These are phyloP conservation scores for Kodamaea leandrae DNA, from an alignment of 805 yeast species.

Conservation along the genomic window DNA sequence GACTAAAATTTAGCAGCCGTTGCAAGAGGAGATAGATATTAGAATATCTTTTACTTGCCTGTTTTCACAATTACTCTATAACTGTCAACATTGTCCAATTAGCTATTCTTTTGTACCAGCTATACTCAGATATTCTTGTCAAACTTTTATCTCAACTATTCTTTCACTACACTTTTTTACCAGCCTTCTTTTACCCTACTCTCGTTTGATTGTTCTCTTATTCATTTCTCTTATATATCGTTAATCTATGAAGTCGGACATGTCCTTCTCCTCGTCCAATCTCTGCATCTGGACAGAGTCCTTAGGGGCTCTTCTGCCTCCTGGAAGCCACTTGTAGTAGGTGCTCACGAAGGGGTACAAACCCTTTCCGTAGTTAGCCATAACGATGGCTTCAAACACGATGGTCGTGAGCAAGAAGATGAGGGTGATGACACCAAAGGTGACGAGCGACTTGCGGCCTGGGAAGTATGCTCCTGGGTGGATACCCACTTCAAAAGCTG, in stretches of 20 bases:
- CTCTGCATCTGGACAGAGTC: neutral
- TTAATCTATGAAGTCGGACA: constrained; percentile 7
- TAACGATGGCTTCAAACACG: constrained; percentile 15
- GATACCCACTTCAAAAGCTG: constrained; percentile 29
- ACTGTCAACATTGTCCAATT: too few relatives aligned
- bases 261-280: constrained; percentile 6
- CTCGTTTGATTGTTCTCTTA: too few relatives aligned
- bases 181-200: too few relatives aligned
- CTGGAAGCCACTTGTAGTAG: constrained; percentile 14
- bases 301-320: neutral
- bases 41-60: too few relatives aligned
- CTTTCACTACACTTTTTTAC: too few relatives aligned
- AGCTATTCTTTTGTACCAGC: too few relatives aligned
- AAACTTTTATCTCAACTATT: too few relatives aligned
- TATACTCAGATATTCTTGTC: too few relatives aligned
- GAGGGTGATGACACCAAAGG: constrained; percentile 44
- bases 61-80: too few relatives aligned
- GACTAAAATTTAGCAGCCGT: too few relatives aligned
- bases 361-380: constrained; percentile 16
- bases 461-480: constrained; percentile 39
- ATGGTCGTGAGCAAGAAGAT: constrained; percentile 37
- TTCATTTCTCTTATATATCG: neutral
- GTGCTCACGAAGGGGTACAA: constrained; percentile 19
- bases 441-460: constrained; percentile 43
- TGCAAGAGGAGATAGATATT: too few relatives aligned